Evolutionary conservation across 768 basidiomycete species (phyloP), one percentile per base, ranked within the genome.

Genomic region (Leucocoprinus leucothites): DNA sequence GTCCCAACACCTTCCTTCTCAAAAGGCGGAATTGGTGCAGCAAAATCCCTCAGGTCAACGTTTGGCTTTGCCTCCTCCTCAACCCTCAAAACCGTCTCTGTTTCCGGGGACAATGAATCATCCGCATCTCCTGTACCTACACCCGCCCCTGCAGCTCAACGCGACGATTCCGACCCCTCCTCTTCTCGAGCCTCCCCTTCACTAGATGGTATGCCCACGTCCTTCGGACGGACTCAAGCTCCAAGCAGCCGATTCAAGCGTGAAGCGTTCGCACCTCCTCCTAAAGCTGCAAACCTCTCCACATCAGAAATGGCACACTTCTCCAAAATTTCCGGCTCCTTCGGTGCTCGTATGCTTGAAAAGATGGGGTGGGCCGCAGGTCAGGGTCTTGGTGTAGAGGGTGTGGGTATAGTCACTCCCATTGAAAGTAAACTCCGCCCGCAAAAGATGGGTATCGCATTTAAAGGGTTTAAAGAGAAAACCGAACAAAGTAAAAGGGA

Each of bases 301-400:
- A 71, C 82, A 1, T 63, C 76, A 16, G 95, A 98, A 62, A 74
- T 78, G 56, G 75, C 78, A n/a, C 95, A 98, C 66, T 96, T 99
- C 68, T 77, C 73, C 59, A 91, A 89, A 62, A 77, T 98, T 11
- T 76, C 81, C 40, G 80, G 83, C 14, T 78, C 88, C 0, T 86
- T 93, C 58, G 96, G 94, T 61, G 90, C 95, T 18, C 86, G 87
- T 54, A 84, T 98, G 82, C 82, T 99, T 21, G 82, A 82, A 26
- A 98, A 95, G 74, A 94, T 95, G 88, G 97, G 97, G 7, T 99
- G 97, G 96, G 77, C 86, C 65, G 74, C 86, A 0, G 96, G 87
- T 3, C 77, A 78, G 2, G 94, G 94, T 61, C 78, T 96, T 8
- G 94, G 94, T 58, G 69, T 78, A 1, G 71, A 72, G 1, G 87